Evolutionary conservation across 768 basidiomycete species (phyloP).

Genomic region (Polyporus arcularius): DNA sequence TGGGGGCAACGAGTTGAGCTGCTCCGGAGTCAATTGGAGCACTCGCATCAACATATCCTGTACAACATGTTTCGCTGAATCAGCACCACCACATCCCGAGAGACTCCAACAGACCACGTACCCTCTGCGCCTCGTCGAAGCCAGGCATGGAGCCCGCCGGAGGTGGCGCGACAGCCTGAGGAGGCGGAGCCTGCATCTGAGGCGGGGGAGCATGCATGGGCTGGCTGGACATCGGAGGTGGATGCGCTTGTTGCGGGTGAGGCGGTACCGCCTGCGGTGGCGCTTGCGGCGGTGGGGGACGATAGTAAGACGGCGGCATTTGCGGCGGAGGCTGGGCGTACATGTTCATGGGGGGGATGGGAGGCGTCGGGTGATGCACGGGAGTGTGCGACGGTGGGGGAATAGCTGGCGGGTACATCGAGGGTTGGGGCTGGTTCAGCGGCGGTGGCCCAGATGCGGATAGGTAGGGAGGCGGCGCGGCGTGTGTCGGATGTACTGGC

Average conservation of each 20-base stretch:
- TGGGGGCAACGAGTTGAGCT: conserved; percentile 80
- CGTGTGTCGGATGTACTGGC: neutral
- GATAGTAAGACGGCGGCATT: conserved; percentile 24
- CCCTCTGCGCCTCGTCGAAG: conserved; percentile 55
- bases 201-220: conserved; percentile 33
- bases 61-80: conserved; percentile 14
- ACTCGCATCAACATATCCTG: conserved; percentile 89
- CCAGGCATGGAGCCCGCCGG: conserved; percentile 1
- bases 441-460: conserved; percentile 16
- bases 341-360: conserved; percentile 26
- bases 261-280: conserved; percentile 33
- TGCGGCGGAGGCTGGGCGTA: conserved; percentile 27
- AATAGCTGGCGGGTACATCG: conserved; percentile 17
- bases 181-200: conserved; percentile 32
- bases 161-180: conserved; percentile 35
- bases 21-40: conserved; percentile 74
- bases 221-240: conserved; percentile 33
- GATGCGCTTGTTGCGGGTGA: conserved; percentile 25
- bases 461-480: conserved; percentile 21
- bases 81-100: conserved; percentile 1
- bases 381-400: conserved; percentile 20
- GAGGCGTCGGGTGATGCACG: conserved; percentile 24
- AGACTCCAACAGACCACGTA: conserved; percentile 30
- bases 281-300: conserved; percentile 31
- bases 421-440: conserved; percentile 31